phyloP scores from a whole-genome alignment of 148 eudicot genomes.

The Agrostemma githago region DNA sequence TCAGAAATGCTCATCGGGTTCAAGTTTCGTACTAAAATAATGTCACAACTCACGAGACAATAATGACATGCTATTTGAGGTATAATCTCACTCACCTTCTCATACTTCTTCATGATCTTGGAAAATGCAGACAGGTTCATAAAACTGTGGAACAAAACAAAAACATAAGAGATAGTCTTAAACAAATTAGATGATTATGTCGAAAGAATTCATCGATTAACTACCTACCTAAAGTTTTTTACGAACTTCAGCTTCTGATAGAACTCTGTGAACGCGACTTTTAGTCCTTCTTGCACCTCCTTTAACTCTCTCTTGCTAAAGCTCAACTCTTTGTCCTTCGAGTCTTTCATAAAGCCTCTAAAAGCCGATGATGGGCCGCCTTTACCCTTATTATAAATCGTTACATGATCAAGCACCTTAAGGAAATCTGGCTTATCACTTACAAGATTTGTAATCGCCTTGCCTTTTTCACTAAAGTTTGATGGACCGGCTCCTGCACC shows the following conservation, averaged over 20 bases:
- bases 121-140: constrained; percentile 72
- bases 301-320: constrained; percentile 57
- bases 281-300: constrained; percentile 55
- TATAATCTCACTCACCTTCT: constrained; percentile 47
- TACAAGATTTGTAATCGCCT: constrained; percentile 3
- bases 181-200: not conserved
- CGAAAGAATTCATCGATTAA: not conserved
- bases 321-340: constrained; percentile 46
- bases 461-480: not conserved
- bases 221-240: constrained; percentile 53
- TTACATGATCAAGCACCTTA: constrained; percentile 42
- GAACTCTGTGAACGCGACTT: constrained; percentile 50
- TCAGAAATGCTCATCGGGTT: not conserved
- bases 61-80: not conserved
- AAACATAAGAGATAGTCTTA: not conserved
- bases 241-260: constrained; percentile 61
- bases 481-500: constrained; percentile 19
- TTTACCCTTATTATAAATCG: constrained; percentile 43
- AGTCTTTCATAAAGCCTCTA: constrained; percentile 43
- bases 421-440: constrained; percentile 19
- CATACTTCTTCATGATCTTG: constrained; percentile 83
- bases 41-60: not conserved
- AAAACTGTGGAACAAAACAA: constrained; percentile 38
- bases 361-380: constrained; percentile 54
- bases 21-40: not conserved